Percentiles rank a stretch among this genome's conserved stretches.
phyloP scores from a whole-genome alignment of 1,139 yeast species.

The Geotrichum siamense region DNA sequence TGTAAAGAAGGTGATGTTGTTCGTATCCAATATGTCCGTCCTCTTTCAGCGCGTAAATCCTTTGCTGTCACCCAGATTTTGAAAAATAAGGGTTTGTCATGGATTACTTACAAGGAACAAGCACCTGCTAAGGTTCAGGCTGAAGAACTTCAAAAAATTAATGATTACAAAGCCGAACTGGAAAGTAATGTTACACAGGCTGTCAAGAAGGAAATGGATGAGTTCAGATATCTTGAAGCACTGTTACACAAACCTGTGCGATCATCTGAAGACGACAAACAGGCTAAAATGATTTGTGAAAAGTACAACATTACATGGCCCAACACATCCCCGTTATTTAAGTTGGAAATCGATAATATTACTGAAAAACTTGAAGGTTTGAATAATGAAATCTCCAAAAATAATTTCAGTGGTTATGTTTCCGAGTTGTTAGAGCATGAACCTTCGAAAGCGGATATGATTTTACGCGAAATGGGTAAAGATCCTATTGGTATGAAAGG shows the following conservation, averaged over 20 bases:
- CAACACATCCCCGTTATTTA: slow-evolving; percentile 24
- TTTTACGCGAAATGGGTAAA: slow-evolving; percentile 29
- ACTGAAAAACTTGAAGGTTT: slow-evolving; percentile 27
- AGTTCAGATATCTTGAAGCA: slow-evolving; percentile 23
- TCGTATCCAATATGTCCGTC: slow-evolving; percentile 84
- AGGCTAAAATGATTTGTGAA: slow-evolving; percentile 32
- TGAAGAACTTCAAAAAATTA: slow-evolving; percentile 53
- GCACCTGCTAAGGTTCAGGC: slow-evolving; percentile 58
- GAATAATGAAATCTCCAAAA: slow-evolving; percentile 24
- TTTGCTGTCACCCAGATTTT: slow-evolving; percentile 95
- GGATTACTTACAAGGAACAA: slow-evolving; percentile 67
- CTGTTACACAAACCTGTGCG: slow-evolving; percentile 9
- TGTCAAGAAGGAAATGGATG: slow-evolving; percentile 24
- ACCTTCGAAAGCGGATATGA: slow-evolving; percentile 31
- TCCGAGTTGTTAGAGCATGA: slow-evolving; percentile 27
- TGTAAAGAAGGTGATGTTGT: slow-evolving; percentile 95
- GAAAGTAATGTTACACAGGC: slow-evolving; percentile 25
- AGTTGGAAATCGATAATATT: slow-evolving; percentile 27
- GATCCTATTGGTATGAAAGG: slow-evolving; percentile 24
- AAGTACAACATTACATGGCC: slow-evolving; percentile 60
- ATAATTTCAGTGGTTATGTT: slow-evolving; percentile 25
- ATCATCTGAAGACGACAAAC: slow-evolving; percentile 10
- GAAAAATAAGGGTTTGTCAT: slow-evolving; percentile 83
- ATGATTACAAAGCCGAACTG: slow-evolving; percentile 35
- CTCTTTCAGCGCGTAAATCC: slow-evolving; percentile 70